Conservation (phyloP, 768 basidiomycete genomes). For the Pulveroboletus sp. region DNA sequence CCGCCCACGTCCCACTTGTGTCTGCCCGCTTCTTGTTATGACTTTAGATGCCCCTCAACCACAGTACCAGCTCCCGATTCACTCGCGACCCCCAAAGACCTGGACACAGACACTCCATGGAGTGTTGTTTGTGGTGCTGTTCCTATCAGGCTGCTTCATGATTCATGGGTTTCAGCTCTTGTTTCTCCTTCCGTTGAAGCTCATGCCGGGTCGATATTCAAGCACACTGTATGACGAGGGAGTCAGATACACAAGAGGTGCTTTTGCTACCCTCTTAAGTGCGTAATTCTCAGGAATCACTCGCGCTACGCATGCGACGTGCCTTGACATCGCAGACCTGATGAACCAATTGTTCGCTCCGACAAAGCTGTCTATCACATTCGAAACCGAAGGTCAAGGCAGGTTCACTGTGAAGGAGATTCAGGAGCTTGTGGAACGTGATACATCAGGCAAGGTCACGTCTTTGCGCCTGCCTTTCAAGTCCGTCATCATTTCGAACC, state of each 20-base stretch:
- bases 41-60: constrained; percentile 11
- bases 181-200: constrained; percentile 60
- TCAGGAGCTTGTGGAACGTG: constrained; percentile 50
- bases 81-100: constrained; percentile 46
- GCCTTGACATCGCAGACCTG: constrained; percentile 46
- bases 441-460: constrained; percentile 52
- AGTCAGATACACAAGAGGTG: constrained; percentile 77
- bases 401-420: constrained; percentile 59
- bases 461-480: constrained; percentile 71
- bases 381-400: constrained; percentile 66
- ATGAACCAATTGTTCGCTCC: constrained; percentile 83
- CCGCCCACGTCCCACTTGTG: not conserved
- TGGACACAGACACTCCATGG: constrained; percentile 51
- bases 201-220: constrained; percentile 58
- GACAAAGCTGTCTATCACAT: constrained; percentile 65
- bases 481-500: constrained; percentile 85
- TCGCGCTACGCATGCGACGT: not conserved
- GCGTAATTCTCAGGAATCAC: constrained; percentile 26
- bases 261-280: constrained; percentile 76
- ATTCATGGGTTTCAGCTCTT: constrained; percentile 72
- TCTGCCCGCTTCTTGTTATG: constrained; percentile 14
- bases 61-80: constrained; percentile 48
- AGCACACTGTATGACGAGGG: constrained; percentile 60
- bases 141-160: constrained; percentile 62
- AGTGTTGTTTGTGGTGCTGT: constrained; percentile 51